Percentiles rank a stretch among this genome's conserved stretches.
Conservation (phyloP, 495 filamentous ascomycete species). For the Sordaria brevicollis region DNA sequence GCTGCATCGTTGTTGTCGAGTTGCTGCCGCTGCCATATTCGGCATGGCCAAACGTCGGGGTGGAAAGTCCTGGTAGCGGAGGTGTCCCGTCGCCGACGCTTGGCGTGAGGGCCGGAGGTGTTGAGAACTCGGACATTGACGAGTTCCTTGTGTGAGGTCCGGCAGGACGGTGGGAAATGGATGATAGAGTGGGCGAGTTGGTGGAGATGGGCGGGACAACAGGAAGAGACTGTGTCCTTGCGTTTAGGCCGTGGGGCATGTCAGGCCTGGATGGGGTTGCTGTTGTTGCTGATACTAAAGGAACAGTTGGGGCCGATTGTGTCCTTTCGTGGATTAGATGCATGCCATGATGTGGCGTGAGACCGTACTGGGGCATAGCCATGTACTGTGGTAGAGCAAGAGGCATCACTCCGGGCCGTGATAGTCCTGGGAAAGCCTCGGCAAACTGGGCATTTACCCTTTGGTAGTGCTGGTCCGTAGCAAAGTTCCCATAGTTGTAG, state of each 20-base stretch:
- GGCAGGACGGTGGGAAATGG: not conserved
- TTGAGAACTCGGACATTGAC: not conserved
- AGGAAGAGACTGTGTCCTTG: not conserved
- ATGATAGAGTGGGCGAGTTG: not conserved
- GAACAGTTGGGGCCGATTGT: not conserved
- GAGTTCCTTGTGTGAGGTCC: not conserved
- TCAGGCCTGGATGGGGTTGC: not conserved
- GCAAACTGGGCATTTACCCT: constrained; percentile 39
- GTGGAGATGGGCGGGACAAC: not conserved
- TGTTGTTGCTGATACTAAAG: not conserved
- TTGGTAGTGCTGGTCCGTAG: constrained; percentile 45
- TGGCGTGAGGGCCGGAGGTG: not conserved
- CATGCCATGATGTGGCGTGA: constrained; percentile 5
- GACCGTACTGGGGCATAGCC: constrained; percentile 1
- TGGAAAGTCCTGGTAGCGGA: not conserved
- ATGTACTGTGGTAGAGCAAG: constrained; percentile 1
- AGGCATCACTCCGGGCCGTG: constrained; percentile 4
- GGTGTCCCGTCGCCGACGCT: not conserved
- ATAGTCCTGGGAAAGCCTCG: constrained; percentile 22
- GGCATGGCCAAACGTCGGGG: not conserved
- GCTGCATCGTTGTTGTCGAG: not conserved
- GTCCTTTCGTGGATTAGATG: not conserved
- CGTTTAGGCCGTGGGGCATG: not conserved
- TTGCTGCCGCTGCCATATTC: not conserved
- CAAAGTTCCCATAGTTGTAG: constrained; percentile 43